Conservation (phyloP, 2,329 filamentous ascomycete genomes). For the Verticillium albo-atrum region DNA sequence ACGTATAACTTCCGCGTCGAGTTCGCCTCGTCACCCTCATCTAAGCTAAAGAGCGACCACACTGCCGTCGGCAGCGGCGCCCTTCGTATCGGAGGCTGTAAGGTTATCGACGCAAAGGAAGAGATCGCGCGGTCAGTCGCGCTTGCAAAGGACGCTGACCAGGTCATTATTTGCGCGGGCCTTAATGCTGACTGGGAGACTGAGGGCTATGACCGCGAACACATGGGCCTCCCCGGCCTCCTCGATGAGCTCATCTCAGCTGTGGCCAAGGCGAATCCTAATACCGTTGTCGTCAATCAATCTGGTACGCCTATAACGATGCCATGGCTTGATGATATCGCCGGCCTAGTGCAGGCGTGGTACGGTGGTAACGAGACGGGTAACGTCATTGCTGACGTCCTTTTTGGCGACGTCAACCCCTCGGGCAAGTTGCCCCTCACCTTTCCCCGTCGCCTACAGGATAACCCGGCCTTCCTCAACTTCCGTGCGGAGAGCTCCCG, state of each 20-base stretch:
- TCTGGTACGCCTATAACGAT: constrained; percentile 70
- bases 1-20: constrained; percentile 56
- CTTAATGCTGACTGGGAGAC: constrained; percentile 76
- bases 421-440: constrained; percentile 73
- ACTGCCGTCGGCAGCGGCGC: constrained; percentile 55
- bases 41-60: constrained; percentile 45
- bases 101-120: constrained; percentile 49
- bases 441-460: constrained; percentile 64
- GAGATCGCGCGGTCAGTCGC: constrained; percentile 63
- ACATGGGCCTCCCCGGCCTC: constrained; percentile 70
- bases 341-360: constrained; percentile 70
- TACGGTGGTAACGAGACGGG: constrained; percentile 82
- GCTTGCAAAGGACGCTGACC: constrained; percentile 65
- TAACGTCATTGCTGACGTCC: constrained; percentile 74
- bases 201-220: constrained; percentile 72
- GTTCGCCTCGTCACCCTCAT: constrained; percentile 55
- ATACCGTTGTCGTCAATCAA: constrained; percentile 70
- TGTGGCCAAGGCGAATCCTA: constrained; percentile 62
- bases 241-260: constrained; percentile 66
- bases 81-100: constrained; percentile 57
- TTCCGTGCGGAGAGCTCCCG: constrained; percentile 66
- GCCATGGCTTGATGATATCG: constrained; percentile 58
- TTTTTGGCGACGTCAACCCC: constrained; percentile 71
- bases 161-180: constrained; percentile 74
- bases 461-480: constrained; percentile 74